phyloP scores from a whole-genome alignment of 106 monocot species.

The Dioscorea dumetorum region DNA sequence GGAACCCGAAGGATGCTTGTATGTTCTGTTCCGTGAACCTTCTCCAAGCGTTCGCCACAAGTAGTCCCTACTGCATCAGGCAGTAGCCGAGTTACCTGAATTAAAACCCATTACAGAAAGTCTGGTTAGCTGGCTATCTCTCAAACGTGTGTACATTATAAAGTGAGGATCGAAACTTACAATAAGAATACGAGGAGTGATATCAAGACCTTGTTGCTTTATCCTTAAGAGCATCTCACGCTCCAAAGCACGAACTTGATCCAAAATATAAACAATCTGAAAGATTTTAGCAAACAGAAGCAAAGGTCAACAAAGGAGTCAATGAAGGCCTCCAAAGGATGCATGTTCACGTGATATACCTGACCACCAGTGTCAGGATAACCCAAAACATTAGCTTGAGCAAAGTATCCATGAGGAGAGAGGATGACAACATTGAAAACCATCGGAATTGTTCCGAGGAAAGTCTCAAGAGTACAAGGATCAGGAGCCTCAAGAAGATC shows the following conservation, averaged over 20 bases:
- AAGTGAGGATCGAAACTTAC: constrained; percentile 23
- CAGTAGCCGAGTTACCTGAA: constrained; percentile 76
- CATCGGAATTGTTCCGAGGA: constrained; percentile 65
- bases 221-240: constrained; percentile 79
- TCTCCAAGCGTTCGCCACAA: constrained; percentile 69
- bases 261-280: constrained; percentile 80
- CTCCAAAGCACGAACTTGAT: constrained; percentile 78
- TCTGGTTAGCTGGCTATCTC: too few species aligned
- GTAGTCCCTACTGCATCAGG: constrained; percentile 86
- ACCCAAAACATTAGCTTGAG: constrained; percentile 80
- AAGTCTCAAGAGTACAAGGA: constrained; percentile 65
- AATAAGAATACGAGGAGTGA: constrained; percentile 65
- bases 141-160: too few species aligned
- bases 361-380: constrained; percentile 92
- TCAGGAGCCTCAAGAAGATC: constrained; percentile 90
- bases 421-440: constrained; percentile 88
- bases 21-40: constrained; percentile 67
- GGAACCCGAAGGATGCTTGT: constrained; percentile 73
- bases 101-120: not conserved
- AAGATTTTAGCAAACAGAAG: not conserved
- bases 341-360: constrained; percentile 10
- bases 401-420: constrained; percentile 89
- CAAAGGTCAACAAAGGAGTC: too few species aligned
- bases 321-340: too few species aligned
- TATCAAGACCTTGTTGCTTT: constrained; percentile 84